These are phyloP conservation scores for Fraxinus cuspidata DNA, from an alignment of 257 asterid species.

Conservation along the genomic window DNA sequence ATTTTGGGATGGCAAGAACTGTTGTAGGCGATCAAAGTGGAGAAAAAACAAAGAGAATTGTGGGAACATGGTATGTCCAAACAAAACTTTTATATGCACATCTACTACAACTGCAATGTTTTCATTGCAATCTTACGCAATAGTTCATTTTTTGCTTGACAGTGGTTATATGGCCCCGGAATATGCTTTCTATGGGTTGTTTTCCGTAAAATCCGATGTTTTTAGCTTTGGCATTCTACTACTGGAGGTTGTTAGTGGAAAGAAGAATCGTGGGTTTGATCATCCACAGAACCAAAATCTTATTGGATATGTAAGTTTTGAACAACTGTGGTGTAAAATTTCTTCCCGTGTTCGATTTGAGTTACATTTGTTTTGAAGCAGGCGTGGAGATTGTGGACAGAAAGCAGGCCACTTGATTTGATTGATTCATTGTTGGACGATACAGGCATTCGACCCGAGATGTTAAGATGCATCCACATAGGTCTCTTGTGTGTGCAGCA, in stretches of 20 bases:
- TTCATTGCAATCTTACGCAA: neutral
- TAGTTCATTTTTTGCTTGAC: conserved; percentile 2
- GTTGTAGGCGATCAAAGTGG: conserved; percentile 28
- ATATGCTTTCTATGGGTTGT: conserved; percentile 35
- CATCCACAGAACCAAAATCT: conserved; percentile 28
- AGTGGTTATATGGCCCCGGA: conserved; percentile 43
- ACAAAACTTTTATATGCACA: neutral
- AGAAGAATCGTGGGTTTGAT: conserved; percentile 28
- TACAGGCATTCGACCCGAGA: conserved; percentile 14
- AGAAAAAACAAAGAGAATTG: conserved; percentile 29
- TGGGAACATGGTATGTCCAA: conserved; percentile 34
- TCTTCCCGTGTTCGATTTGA: neutral
- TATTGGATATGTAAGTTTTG: conserved; percentile 36
- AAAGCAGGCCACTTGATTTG: conserved; percentile 35
- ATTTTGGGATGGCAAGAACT: conserved; percentile 38
- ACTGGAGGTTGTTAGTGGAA: conserved; percentile 37
- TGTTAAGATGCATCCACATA: conserved; percentile 32
- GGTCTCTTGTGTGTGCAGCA: conserved; percentile 48
- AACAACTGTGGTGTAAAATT: neutral
- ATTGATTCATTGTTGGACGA: conserved; percentile 26
- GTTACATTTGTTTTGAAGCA: neutral
- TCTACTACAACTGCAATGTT: neutral
- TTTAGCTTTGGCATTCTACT: conserved; percentile 41
- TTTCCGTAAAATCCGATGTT: conserved; percentile 37
- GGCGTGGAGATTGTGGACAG: conserved; percentile 47